These are phyloP conservation scores for Phytophthora litchii DNA, from an alignment of 352 stramenopile genomes.

Conservation along the genomic window DNA sequence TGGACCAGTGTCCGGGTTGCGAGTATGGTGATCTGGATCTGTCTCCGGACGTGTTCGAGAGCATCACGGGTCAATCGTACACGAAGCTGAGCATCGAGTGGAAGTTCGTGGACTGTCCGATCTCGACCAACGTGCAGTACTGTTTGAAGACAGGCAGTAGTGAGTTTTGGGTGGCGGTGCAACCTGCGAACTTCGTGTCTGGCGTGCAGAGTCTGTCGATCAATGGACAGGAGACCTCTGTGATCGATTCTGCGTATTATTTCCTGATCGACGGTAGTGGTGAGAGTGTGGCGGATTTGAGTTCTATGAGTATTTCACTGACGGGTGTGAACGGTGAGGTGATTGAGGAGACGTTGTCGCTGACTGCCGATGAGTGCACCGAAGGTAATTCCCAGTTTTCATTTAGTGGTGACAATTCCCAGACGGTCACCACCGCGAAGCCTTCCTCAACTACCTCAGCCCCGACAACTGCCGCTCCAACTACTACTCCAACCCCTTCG, in stretches of 20 bases:
- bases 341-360: slow-evolving; percentile 58
- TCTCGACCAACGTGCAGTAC: slow-evolving; percentile 59
- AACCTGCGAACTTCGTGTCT: slow-evolving; percentile 60
- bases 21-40: slow-evolving; percentile 59
- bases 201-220: slow-evolving; percentile 62
- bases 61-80: slow-evolving; percentile 58
- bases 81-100: slow-evolving; percentile 59
- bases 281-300: slow-evolving; percentile 43
- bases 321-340: slow-evolving; percentile 56
- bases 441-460: slow-evolving; percentile 8
- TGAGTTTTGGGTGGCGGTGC: slow-evolving; percentile 63
- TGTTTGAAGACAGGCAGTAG: slow-evolving; percentile 71
- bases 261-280: slow-evolving; percentile 61
- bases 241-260: slow-evolving; percentile 75
- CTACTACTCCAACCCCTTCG: slow-evolving; percentile 1
- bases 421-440: slow-evolving; percentile 9
- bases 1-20: slow-evolving; percentile 71
- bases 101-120: slow-evolving; percentile 70
- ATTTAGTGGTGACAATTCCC: slow-evolving; percentile 14
- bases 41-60: slow-evolving; percentile 59
- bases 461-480: slow-evolving; percentile 1
- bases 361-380: slow-evolving; percentile 47
- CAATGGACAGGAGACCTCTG: slow-evolving; percentile 53
- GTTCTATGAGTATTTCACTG: slow-evolving; percentile 49
- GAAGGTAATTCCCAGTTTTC: slow-evolving; percentile 55